These are phyloP conservation scores for Colletotrichum tropicale DNA, from an alignment of 2,329 filamentous ascomycete genomes.

Conservation along the genomic window DNA sequence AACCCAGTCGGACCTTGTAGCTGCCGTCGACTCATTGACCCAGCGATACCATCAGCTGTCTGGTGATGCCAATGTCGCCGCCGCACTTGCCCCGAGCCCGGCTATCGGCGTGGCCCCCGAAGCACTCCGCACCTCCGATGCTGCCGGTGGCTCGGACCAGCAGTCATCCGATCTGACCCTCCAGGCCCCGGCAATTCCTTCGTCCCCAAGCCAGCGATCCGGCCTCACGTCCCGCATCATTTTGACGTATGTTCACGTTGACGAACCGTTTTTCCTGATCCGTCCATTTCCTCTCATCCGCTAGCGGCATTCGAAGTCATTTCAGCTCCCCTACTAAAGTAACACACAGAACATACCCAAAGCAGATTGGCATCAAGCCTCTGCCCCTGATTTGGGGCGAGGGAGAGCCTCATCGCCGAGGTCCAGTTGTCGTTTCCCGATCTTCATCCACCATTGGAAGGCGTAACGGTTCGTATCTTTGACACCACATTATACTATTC, in stretches of 20 bases:
- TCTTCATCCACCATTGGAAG: slow-evolving; percentile 76
- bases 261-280: neutral
- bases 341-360: slow-evolving; percentile 75
- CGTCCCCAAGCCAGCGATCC: slow-evolving; percentile 41
- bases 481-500: neutral
- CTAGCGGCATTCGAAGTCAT: neutral
- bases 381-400: slow-evolving; percentile 88
- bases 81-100: neutral
- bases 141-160: neutral
- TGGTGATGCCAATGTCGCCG: neutral
- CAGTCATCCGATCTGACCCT: slow-evolving; percentile 12
- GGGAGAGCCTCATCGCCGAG: slow-evolving; percentile 73
- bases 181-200: slow-evolving; percentile 26
- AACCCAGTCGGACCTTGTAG: slow-evolving; percentile 44
- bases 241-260: slow-evolving; percentile 48
- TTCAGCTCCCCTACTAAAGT: neutral
- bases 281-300: neutral
- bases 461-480: slow-evolving; percentile 70
- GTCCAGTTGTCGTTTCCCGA: slow-evolving; percentile 87
- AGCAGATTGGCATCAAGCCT: slow-evolving; percentile 93
- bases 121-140: slow-evolving; percentile 14
- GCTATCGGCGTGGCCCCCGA: neutral
- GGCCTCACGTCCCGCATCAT: slow-evolving; percentile 59
- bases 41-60: slow-evolving; percentile 25
- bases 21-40: slow-evolving; percentile 43